These are phyloP conservation scores for Saccharomyces kudriavzevii DNA, from an alignment of 805 yeast genomes.

Conservation along the genomic window DNA sequence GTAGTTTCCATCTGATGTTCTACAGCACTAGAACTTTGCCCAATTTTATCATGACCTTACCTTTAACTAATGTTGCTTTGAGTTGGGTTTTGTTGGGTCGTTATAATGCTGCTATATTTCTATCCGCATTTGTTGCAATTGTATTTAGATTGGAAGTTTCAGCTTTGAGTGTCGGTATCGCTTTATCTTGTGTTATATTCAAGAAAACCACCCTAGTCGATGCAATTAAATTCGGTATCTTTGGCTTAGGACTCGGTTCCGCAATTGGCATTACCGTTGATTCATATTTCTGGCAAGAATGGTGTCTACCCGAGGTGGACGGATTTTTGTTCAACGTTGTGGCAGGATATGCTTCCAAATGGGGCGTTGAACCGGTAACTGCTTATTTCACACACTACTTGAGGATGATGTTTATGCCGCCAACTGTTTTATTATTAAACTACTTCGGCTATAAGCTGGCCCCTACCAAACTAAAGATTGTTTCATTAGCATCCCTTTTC, in stretches of 20 bases:
- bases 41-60: constrained; percentile 71
- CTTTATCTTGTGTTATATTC: constrained; percentile 36
- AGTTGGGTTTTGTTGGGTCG: constrained; percentile 44
- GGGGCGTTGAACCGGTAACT: constrained; percentile 78
- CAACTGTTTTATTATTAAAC: constrained; percentile 36
- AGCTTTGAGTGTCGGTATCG: constrained; percentile 44
- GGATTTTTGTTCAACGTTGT: constrained; percentile 70
- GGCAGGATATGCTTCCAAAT: constrained; percentile 61
- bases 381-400: constrained; percentile 51
- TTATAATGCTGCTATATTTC: constrained; percentile 39
- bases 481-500: constrained; percentile 43
- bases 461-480: constrained; percentile 35
- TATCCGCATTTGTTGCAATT: constrained; percentile 54
- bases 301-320: constrained; percentile 64
- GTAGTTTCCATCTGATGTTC: constrained; percentile 74
- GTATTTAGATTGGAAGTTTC: constrained; percentile 70
- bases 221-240: constrained; percentile 33
- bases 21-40: constrained; percentile 84
- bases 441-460: constrained; percentile 33
- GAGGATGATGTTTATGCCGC: constrained; percentile 38
- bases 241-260: constrained; percentile 38
- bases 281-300: constrained; percentile 63
- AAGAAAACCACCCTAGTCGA: constrained; percentile 39
- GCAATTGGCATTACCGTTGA: constrained; percentile 54
- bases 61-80: constrained; percentile 53